A percentile compares a stretch with the other conserved stretches of the same genome.
These are phyloP conservation scores for Cantharellus anzutake DNA, from an alignment of 768 basidiomycete genomes.

Conservation along the genomic window DNA sequence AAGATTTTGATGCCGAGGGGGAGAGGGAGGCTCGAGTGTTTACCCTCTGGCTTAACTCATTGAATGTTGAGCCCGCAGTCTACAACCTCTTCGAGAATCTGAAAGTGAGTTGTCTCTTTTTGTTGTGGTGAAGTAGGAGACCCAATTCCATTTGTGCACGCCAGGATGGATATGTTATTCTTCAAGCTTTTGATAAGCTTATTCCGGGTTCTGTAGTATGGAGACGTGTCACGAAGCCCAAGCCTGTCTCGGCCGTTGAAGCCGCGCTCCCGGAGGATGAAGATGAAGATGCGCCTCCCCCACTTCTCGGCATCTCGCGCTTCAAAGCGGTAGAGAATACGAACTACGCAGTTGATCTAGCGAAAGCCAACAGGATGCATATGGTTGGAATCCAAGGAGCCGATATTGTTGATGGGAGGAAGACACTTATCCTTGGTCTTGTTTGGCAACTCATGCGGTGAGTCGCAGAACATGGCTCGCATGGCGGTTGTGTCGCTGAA, in stretches of 20 bases:
- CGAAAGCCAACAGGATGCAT: slow-evolving; percentile 82
- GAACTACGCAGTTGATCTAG: slow-evolving; percentile 88
- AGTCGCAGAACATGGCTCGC: slow-evolving; percentile 11
- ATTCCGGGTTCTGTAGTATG: slow-evolving; percentile 82
- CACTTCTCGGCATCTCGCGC: slow-evolving; percentile 37
- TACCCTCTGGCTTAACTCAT: slow-evolving; percentile 93
- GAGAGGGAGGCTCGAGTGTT: slow-evolving; percentile 97
- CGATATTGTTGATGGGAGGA: slow-evolving; percentile 87
- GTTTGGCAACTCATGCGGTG: slow-evolving; percentile 97
- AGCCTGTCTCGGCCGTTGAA: slow-evolving; percentile 29
- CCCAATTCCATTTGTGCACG: background rate
- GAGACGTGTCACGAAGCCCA: slow-evolving; percentile 92
- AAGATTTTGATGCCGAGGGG: slow-evolving; percentile 98
- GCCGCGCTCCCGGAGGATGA: slow-evolving; percentile 29
- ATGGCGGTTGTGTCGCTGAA: background rate
- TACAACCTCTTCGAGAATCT: slow-evolving; percentile 94
- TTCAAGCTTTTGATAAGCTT: slow-evolving; percentile 95
- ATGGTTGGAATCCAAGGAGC: slow-evolving; percentile 95
- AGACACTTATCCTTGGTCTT: slow-evolving; percentile 83
- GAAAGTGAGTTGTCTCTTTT: slow-evolving; percentile 27
- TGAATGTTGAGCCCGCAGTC: slow-evolving; percentile 90
- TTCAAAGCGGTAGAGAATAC: slow-evolving; percentile 99
- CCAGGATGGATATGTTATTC: slow-evolving; percentile 60
- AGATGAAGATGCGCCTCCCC: slow-evolving; percentile 34
- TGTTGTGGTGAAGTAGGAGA: background rate